Evolutionary conservation across 2,329 filamentous ascomycete species (phyloP), one percentile per base, ranked within the genome.

Genomic region (Colletotrichum sp.): DNA sequence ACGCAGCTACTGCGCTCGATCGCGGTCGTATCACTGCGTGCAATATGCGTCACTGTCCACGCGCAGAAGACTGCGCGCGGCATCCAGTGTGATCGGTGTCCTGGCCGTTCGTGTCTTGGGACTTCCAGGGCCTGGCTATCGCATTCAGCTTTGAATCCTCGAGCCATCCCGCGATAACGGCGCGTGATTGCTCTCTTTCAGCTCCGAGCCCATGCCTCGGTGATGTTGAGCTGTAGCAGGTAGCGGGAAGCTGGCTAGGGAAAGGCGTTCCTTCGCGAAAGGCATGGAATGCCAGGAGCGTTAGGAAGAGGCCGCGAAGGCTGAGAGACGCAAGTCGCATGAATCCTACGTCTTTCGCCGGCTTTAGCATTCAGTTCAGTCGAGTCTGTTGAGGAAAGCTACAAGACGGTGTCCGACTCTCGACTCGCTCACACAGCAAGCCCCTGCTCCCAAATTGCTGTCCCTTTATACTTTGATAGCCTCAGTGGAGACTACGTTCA

Each of bases 11-110:
- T 43, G 4, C 16, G 36, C 5, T 18, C 36, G 16, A 18, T 10
- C 7, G 16, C 1, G 16, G 1, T 43, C 18, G 39, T 1, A n/a
- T 10, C 1, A n/a, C 2, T 43, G 39, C 18, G 16, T 43, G 0
- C 3, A 1, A 43, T n/a, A 43, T 43, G 39, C 8, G 4, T 39
- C 39, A n/a, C 39, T 10, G 4, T 12, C 9, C 4, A 43, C 18
- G 8, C 4, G 39, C 39, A 6, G 39, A 43, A 43, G 39, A 43
- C 39, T n/a, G 18, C 18, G 39, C 39, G 18, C 4, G 5, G 1
- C 16, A n/a, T n/a, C 8, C 39, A 10, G 1, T 12, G 4, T n/a
- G 9, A 3, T n/a, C 2, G 39, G 39, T 0, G 3, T n/a, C 39
- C 18, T 2, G 1, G 16, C 8, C 16, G 16, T 18, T 0, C 39